Base-by-base conservation (phyloP, 768 basidiomycete species). In the Naganishia kalamii region DNA sequence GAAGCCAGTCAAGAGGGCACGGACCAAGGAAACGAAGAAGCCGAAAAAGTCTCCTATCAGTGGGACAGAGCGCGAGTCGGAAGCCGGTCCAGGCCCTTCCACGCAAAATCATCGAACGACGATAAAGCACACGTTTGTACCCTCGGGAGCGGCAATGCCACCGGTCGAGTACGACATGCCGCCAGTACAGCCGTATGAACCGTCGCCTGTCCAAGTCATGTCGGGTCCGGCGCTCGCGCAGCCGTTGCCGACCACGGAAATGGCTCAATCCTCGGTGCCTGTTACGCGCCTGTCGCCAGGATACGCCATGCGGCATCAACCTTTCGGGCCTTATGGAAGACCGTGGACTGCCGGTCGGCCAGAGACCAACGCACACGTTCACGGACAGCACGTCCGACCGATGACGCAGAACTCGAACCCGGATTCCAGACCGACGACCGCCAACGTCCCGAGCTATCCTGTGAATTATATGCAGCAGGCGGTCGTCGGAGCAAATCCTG, bases 1-100 rank as follows among this genome's bases (percentile, higher is more conserved):
- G 51, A 71, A 72, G 52, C 10, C 35, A 10, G 54, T 19, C 21
- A 41, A 37, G 29, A 44, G 23, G 44, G 23, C 60, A 12, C 23
- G 29, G 43, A 47, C 25, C n/a, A 63, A 40, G 33, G 62, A 40
- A 35, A 11, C 25, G 48, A 47, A 63, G 15, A 49, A 48, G 47
- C 29, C 25, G 15, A 51, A 29, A 46, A 11, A 19, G 35, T 35
- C 23, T 21, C 30, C 30, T 17, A 29, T 27, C 29, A 48, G 25
- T 46, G 33, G 48, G 21, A 46, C 10, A 27, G 29, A 17, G 25
- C 23, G 8, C 32, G 62, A 49, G 13, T 10, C 62, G 19, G 48
- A 63, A 40, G 62, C 37, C 15, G 46, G 62, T 19, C 62, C 62
- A 12, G 37, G 46, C n/a, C 44, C 62, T 10, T 48, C 62, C 6